Evolutionary conservation across 108 stramenopile genomes (phyloP).

Genomic region (Fragilaria radians): DNA sequence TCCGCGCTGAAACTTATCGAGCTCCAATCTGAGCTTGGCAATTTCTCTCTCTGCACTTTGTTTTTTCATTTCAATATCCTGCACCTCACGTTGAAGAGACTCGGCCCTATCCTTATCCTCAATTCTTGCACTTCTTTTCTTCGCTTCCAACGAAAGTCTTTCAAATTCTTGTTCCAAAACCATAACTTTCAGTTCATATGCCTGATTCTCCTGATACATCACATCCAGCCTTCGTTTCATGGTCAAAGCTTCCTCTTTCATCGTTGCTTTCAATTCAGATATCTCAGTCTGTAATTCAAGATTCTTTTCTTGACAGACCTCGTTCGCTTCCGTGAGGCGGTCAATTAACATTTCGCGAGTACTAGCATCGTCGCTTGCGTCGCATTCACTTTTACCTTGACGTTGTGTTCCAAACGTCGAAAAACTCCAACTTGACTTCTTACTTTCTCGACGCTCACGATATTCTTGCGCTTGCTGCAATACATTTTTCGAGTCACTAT

Average conservation of each 20-base stretch:
- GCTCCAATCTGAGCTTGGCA: background rate
- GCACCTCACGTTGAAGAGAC: background rate
- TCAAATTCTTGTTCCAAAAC: conserved; percentile 41
- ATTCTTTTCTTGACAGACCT: conserved; percentile 33
- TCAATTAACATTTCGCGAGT: conserved; percentile 13
- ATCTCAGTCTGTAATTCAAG: conserved; percentile 39
- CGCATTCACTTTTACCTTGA: background rate
- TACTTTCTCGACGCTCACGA: background rate
- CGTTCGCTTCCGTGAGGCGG: conserved; percentile 22
- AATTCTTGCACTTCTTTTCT: background rate
- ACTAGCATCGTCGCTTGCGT: background rate
- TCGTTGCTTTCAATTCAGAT: conserved; percentile 37
- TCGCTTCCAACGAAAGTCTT: background rate
- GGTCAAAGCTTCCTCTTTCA: conserved; percentile 44
- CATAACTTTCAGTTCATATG: conserved; percentile 36
- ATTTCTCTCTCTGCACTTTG: conserved; percentile 12
- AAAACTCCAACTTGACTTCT: background rate
- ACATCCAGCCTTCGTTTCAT: conserved; percentile 39
- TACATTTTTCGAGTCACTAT: background rate
- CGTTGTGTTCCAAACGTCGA: background rate
- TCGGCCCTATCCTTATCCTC: background rate
- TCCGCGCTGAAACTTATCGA: background rate
- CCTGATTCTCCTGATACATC: conserved; percentile 39
- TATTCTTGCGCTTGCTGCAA: background rate
- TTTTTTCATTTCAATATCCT: background rate